Conservation (phyloP, 2,329 filamentous ascomycete species). For the Penicillium polonicum region DNA sequence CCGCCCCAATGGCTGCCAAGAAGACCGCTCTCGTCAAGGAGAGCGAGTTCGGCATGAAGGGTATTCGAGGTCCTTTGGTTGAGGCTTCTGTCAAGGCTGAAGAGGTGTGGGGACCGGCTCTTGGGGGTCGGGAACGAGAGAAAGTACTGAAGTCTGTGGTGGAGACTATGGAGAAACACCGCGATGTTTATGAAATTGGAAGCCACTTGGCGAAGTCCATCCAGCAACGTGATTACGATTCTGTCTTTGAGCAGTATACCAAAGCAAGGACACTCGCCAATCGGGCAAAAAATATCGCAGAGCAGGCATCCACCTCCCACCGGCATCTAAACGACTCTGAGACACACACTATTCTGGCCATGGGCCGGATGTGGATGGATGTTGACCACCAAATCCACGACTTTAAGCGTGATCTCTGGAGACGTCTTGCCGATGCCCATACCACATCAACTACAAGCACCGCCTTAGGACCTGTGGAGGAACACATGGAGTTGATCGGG, state of each 20-base stretch:
- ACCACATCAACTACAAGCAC: constrained; percentile 53
- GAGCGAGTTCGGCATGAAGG: constrained; percentile 83
- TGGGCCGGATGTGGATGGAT: constrained; percentile 92
- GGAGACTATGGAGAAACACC: constrained; percentile 72
- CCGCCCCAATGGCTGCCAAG: constrained; percentile 52
- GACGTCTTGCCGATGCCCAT: constrained; percentile 69
- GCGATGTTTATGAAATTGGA: constrained; percentile 78
- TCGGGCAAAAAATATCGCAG: constrained; percentile 69
- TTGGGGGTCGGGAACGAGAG: constrained; percentile 89
- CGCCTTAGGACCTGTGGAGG: constrained; percentile 60
- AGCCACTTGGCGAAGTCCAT: constrained; percentile 77
- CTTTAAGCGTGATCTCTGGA: constrained; percentile 91
- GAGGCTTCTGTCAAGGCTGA: constrained; percentile 93
- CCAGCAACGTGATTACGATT: constrained; percentile 86
- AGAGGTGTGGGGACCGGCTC: constrained; percentile 93
- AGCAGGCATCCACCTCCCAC: constrained; percentile 51
- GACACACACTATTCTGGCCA: constrained; percentile 81
- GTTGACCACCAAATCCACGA: constrained; percentile 80
- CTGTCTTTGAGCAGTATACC: constrained; percentile 80
- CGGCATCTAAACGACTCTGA: constrained; percentile 70
- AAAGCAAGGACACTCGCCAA: constrained; percentile 79
- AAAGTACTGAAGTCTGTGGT: constrained; percentile 78
- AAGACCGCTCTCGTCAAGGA: constrained; percentile 93
- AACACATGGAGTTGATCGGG: constrained; percentile 88
- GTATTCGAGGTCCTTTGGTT: constrained; percentile 82